Conservation (phyloP, 345 rosid species). For the Firmiana major region DNA sequence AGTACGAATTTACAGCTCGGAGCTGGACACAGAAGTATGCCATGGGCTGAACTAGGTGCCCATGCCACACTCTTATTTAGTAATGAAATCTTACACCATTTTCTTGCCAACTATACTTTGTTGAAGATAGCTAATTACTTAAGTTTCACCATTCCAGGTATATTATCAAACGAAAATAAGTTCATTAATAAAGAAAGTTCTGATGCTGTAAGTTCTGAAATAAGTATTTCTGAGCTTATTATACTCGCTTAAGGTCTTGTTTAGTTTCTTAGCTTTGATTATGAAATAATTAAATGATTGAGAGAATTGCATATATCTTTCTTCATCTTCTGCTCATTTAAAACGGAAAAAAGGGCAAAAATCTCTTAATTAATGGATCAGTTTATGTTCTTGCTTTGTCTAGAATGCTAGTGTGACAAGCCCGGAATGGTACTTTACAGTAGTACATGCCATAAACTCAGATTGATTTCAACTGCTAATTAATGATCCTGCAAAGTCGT, state of each 20-base stretch:
- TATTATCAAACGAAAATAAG: not conserved
- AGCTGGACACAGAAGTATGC: slow-evolving; percentile 72
- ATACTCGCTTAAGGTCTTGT: not conserved
- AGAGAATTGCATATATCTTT: not conserved
- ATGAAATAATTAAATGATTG: not conserved
- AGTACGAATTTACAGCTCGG: slow-evolving; percentile 35
- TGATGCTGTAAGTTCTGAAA: not conserved
- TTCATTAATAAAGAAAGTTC: not conserved
- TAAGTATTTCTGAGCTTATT: not conserved
- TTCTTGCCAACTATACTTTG: not conserved
- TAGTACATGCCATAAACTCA: no score
- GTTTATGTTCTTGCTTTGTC: not conserved
- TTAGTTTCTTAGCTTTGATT: not conserved
- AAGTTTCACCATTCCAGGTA: not conserved
- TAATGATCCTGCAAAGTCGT: no score
- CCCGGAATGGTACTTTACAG: no score
- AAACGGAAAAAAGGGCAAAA: no score
- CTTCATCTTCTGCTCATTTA: not conserved
- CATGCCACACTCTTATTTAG: no score
- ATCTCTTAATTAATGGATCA: not conserved
- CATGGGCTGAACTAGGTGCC: slow-evolving; percentile 35
- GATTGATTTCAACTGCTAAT: no score
- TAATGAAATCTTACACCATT: no score
- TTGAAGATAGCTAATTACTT: not conserved
- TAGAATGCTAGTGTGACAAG: not conserved